These are phyloP conservation scores for Phytopythium aichiense DNA, from an alignment of 352 stramenopile genomes.

Conservation along the genomic window DNA sequence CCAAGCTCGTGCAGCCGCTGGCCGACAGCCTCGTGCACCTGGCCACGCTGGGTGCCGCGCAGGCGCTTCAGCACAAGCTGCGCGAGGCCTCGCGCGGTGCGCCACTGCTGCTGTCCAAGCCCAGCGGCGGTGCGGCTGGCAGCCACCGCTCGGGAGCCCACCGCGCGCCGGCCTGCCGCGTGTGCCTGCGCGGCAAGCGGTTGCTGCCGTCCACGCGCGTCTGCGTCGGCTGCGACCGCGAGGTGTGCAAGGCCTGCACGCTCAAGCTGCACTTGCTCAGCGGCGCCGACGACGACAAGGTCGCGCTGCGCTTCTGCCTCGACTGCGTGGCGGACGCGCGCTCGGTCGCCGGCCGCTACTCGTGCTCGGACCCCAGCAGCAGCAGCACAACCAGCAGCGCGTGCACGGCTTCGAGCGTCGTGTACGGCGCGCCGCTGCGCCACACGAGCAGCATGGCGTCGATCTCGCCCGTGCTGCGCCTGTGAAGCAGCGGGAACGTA, in stretches of 20 bases:
- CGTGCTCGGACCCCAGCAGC: not conserved
- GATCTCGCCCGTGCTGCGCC: not conserved
- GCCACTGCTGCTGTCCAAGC: slow-evolving; percentile 6
- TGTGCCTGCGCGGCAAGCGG: slow-evolving; percentile 26
- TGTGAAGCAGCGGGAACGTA: not conserved
- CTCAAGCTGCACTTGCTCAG: slow-evolving; percentile 17
- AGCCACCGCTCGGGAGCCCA: not conserved
- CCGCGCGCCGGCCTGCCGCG: slow-evolving; percentile 14
- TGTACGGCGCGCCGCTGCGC: not conserved
- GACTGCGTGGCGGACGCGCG: slow-evolving; percentile 19
- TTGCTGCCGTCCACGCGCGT: slow-evolving; percentile 17
- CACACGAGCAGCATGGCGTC: slow-evolving; percentile 1
- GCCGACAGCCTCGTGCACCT: slow-evolving; percentile 20
- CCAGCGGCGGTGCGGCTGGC: slow-evolving; percentile 4
- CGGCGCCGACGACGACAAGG: slow-evolving; percentile 6
- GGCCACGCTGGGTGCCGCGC: slow-evolving; percentile 20
- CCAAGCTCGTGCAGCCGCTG: slow-evolving; percentile 28
- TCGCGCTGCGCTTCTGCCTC: slow-evolving; percentile 14
- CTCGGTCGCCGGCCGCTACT: not conserved
- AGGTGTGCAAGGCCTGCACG: slow-evolving; percentile 18
- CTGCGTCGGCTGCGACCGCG: slow-evolving; percentile 12
- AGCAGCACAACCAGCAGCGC: not conserved
- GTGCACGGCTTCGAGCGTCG: not conserved
- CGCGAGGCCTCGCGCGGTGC: slow-evolving; percentile 11
- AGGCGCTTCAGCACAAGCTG: slow-evolving; percentile 17